These are phyloP conservation scores for Phytophthora idaei DNA, from an alignment of 352 stramenopile species.

Conservation along the genomic window DNA sequence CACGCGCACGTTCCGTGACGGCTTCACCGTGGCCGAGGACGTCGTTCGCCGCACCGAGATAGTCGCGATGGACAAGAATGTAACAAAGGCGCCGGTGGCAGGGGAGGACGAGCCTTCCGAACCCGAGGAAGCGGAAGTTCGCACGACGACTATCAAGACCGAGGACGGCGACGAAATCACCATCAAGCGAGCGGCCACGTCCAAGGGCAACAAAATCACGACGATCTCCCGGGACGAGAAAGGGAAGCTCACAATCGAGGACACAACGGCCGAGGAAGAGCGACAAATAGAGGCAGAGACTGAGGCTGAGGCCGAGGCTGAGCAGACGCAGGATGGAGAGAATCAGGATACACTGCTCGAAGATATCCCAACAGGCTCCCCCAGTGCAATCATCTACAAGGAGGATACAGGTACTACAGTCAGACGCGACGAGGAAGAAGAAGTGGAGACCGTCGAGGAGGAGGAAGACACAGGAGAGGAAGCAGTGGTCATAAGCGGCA, in stretches of 20 bases:
- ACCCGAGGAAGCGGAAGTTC: slow-evolving; percentile 30
- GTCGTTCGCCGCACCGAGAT: slow-evolving; percentile 49
- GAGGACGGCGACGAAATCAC: slow-evolving; percentile 82
- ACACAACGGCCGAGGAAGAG: slow-evolving; percentile 25
- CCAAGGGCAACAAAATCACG: slow-evolving; percentile 70
- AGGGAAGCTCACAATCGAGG: slow-evolving; percentile 80
- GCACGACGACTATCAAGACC: slow-evolving; percentile 78
- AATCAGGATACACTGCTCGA: slow-evolving; percentile 19
- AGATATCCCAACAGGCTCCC: slow-evolving; percentile 42
- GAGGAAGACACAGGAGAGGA: slow-evolving; percentile 20
- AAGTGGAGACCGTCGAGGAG: background rate
- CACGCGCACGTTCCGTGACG: slow-evolving; percentile 68
- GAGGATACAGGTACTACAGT: slow-evolving; percentile 14
- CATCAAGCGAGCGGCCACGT: slow-evolving; percentile 63
- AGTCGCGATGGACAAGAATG: slow-evolving; percentile 21
- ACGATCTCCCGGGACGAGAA: slow-evolving; percentile 74
- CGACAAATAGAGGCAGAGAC: background rate
- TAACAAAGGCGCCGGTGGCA: slow-evolving; percentile 11
- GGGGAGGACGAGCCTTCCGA: slow-evolving; percentile 10
- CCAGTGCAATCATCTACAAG: slow-evolving; percentile 20
- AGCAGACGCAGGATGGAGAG: slow-evolving; percentile 15
- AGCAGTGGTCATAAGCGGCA: slow-evolving; percentile 35
- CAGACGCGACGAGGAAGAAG: slow-evolving; percentile 19
- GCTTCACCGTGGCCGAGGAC: slow-evolving; percentile 70
- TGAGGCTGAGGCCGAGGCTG: background rate